Base-by-base conservation (phyloP, 2,329 filamentous ascomycete species). In the Aureobasidium sp. region DNA sequence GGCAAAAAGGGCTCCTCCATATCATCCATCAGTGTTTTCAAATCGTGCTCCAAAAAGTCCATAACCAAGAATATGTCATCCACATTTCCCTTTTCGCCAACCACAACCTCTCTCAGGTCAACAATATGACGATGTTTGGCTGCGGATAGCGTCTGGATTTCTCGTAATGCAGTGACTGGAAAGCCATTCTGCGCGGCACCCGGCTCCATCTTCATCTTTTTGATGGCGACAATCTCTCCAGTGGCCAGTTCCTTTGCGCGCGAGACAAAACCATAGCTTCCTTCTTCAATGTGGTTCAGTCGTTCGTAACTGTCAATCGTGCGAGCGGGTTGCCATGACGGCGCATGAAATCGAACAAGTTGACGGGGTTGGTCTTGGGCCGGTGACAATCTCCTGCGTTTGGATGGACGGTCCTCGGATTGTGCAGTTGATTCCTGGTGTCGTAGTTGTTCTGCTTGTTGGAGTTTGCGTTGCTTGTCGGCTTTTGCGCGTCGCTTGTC, bases 281-380 rank as follows among this genome's bases (percentile, higher is more conserved):
- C 93, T 73, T 98, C 93, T 70, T 97, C 93, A 63, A 98, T 98
- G 66, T 93, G 87, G 69, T 98, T 98, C 54, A 98, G 76, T 61
- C 88, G 86, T 63, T 96, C 88, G 71, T 90, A 98, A 64, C 88
- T 85, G 64, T 91, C 86, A 22, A 95, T 85, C 66, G 87, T 87
- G 56, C 86, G 79, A 64, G 85, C 86, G 3, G 80, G 76, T 54
- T 80, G 78, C 82, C 90, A 95, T 60, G 74, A 69, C 8, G 79
- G 79, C 12, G 76, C 74, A 8, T 85, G 79, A 64, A 94, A 90
- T 10, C 86, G 82, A 37, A 96, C 70, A 2, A 95, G 74, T 58
- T 78, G 81, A 1, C 79, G 69, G 40, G 60, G 61, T 47, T 61
- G 65, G 51, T 71, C 69, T 70, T 83, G 67, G 24, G 37, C n/a